These are phyloP conservation scores for Diplotaxis tenuifolia DNA, from an alignment of 345 rosid genomes.

Conservation along the genomic window DNA sequence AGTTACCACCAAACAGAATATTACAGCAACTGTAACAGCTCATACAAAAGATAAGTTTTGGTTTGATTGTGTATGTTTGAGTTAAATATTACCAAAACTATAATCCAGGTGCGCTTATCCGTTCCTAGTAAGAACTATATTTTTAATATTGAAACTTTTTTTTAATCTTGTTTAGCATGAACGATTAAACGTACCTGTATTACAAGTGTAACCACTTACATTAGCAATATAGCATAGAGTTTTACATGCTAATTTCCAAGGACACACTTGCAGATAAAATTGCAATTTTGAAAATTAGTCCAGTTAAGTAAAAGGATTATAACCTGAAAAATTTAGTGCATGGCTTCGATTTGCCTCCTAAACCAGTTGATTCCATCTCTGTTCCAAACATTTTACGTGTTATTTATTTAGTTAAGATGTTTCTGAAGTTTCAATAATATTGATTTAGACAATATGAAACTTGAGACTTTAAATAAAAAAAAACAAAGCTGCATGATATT, in stretches of 20 bases:
- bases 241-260: background rate
- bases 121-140: background rate
- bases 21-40: slow-evolving; percentile 3
- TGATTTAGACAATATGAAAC: background rate
- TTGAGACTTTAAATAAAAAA: background rate
- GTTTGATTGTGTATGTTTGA: slow-evolving; percentile 1
- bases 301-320: slow-evolving; percentile 56
- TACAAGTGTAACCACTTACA: too few species aligned
- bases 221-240: slow-evolving; percentile 21
- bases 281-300: slow-evolving; percentile 40
- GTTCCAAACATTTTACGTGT: background rate
- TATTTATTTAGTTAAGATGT: background rate
- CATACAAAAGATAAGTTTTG: slow-evolving; percentile 11
- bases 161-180: slow-evolving; percentile 10
- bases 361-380: slow-evolving; percentile 56
- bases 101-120: background rate
- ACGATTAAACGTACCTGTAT: slow-evolving; percentile 23
- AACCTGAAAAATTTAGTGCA: slow-evolving; percentile 99
- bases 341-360: slow-evolving; percentile 99
- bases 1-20: slow-evolving; percentile 19
- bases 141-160: background rate
- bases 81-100: slow-evolving; percentile 4
- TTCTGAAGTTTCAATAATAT: background rate
- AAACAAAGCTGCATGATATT: slow-evolving; percentile 1
- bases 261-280: slow-evolving; percentile 1